Conservation (phyloP, 441 rosid genomes). For the Adansonia rubrostipa region DNA sequence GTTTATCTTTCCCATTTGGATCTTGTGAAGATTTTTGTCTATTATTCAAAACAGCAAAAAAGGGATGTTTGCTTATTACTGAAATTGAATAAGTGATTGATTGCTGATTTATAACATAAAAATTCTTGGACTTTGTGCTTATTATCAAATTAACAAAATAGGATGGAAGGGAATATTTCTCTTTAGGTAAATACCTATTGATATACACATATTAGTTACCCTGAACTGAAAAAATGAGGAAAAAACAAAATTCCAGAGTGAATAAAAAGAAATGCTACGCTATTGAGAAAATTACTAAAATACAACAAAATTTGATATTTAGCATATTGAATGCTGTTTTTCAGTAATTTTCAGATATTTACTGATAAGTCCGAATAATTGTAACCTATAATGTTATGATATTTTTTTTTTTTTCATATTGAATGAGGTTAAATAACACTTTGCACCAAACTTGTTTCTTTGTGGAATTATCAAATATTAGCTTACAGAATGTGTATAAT, state of each 20-base stretch:
- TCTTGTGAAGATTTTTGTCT: not conserved
- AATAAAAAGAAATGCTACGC: not conserved
- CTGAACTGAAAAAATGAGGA: not conserved
- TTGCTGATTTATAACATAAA: not conserved
- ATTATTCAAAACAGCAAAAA: not conserved
- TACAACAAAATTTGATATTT: not conserved
- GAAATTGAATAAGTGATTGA: not conserved
- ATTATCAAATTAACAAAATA: not conserved
- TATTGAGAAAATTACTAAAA: not conserved
- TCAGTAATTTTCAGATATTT: not conserved
- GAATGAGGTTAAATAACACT: not conserved
- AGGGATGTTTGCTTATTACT: not conserved
- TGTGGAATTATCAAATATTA: constrained; percentile 12
- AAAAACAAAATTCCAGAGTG: not conserved
- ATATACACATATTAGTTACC: not conserved
- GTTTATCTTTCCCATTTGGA: not conserved
- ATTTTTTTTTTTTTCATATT: not conserved
- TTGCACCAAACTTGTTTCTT: not conserved
- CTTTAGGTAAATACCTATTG: not conserved
- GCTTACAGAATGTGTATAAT: not conserved
- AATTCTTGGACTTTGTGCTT: not conserved
- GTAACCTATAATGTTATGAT: not conserved
- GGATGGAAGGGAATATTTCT: not conserved
- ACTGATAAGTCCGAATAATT: not conserved
- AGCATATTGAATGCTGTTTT: not conserved